phyloP scores from a whole-genome alignment of 176 grass and related monocot species.

The Typha latifolia region DNA sequence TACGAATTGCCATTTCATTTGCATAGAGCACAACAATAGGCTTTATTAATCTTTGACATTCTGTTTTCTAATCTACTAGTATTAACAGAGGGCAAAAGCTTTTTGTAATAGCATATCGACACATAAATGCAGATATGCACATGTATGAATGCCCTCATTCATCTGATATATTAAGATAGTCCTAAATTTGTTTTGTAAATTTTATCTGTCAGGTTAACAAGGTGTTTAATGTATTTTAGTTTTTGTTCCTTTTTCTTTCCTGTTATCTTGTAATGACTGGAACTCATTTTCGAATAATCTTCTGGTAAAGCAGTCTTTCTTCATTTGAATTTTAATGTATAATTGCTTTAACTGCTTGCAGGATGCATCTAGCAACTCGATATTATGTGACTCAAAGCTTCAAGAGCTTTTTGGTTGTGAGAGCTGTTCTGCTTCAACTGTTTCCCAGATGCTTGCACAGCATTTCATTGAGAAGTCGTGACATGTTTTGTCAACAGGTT shows the following conservation, averaged over 20 bases:
- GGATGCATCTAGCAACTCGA: background rate
- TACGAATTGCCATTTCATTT: too few species aligned
- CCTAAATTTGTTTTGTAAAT: background rate
- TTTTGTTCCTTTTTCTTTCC: too few species aligned
- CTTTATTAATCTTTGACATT: too few species aligned
- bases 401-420: conserved; percentile 4
- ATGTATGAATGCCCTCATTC: background rate
- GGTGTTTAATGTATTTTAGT: too few species aligned
- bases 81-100: background rate
- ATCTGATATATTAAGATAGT: background rate
- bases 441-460: background rate
- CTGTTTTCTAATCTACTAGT: background rate
- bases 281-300: background rate
- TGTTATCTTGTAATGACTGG: background rate
- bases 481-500: background rate
- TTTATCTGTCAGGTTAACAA: background rate
- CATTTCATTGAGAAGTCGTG: conserved; percentile 1
- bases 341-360: background rate
- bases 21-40: too few species aligned
- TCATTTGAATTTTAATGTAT: background rate
- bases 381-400: conserved; percentile 7
- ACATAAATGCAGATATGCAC: background rate
- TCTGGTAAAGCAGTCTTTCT: background rate
- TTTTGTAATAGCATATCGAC: background rate
- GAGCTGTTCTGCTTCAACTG: background rate